Conservation (phyloP, 768 basidiomycete species). For the Amanita inopinata region DNA sequence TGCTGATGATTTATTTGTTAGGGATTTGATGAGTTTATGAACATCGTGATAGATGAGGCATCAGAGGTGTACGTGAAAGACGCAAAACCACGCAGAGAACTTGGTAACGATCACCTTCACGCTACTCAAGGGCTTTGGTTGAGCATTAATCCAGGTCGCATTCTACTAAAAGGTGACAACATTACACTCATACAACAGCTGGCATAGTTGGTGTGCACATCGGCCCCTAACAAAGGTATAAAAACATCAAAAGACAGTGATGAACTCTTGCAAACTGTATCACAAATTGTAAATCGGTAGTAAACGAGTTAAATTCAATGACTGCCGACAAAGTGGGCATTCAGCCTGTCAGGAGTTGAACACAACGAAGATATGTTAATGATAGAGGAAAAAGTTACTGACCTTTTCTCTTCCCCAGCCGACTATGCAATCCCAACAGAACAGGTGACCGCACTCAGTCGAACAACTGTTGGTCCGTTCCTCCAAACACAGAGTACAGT, state of each 20-base stretch:
- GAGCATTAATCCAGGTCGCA: conserved; percentile 54
- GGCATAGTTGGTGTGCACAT: neutral
- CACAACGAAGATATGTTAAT: neutral
- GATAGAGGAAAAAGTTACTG: conserved; percentile 9
- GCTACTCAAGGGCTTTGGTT: conserved; percentile 6
- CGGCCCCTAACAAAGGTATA: neutral
- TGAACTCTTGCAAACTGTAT: conserved; percentile 13
- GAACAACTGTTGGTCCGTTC: conserved; percentile 74
- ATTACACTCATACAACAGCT: conserved; percentile 91
- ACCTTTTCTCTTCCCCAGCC: conserved; percentile 89
- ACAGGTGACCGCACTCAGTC: conserved; percentile 85
- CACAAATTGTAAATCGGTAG: conserved; percentile 81
- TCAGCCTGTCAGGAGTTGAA: conserved; percentile 42
- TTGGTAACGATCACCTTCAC: conserved; percentile 46
- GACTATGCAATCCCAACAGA: conserved; percentile 85
- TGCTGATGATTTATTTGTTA: too few species aligned
- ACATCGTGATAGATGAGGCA: conserved; percentile 90
- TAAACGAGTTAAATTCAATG: conserved; percentile 54
- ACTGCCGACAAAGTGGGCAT: conserved; percentile 81
- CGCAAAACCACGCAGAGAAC: conserved; percentile 70
- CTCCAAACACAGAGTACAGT: conserved; percentile 78
- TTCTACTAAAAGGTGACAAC: conserved; percentile 94
- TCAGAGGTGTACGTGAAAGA: conserved; percentile 88
- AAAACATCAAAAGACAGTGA: neutral
- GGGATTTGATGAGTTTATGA: conserved; percentile 99